A percentile compares a stretch with the other conserved stretches of the same genome.
These are phyloP conservation scores for Chaetomiaceae sp. DNA, from an alignment of 2,329 filamentous ascomycete genomes.

Conservation along the genomic window DNA sequence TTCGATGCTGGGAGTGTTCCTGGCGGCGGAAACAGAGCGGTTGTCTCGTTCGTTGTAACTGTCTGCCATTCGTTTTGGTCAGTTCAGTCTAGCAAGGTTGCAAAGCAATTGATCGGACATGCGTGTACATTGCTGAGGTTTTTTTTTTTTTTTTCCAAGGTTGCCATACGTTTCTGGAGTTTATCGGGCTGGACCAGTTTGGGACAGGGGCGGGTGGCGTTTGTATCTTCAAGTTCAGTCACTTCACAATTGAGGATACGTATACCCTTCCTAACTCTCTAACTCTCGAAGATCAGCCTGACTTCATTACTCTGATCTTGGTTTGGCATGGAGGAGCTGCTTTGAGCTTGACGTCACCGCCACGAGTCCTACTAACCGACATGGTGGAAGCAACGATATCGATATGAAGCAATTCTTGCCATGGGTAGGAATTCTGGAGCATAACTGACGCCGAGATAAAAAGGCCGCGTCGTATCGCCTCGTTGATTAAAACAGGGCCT, in stretches of 20 bases:
- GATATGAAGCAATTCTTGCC: too few species aligned
- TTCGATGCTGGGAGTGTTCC: background rate
- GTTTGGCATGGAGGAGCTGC: too few species aligned
- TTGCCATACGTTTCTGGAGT: background rate
- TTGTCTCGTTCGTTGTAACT: background rate
- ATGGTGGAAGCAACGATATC: too few species aligned
- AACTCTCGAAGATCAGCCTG: too few species aligned
- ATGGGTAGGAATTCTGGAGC: too few species aligned
- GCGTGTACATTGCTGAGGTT: constrained; percentile 1
- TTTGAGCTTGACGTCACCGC: too few species aligned
- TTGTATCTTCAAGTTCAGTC: background rate
- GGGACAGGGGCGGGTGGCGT: background rate
- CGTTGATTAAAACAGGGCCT: too few species aligned
- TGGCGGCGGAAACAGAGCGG: background rate
- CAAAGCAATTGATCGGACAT: background rate
- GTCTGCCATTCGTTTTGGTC: background rate
- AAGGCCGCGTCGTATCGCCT: too few species aligned
- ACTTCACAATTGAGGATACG: background rate
- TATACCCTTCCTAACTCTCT: too few species aligned
- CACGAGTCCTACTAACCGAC: too few species aligned
- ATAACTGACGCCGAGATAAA: too few species aligned
- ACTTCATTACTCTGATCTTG: too few species aligned
- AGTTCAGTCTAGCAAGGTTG: background rate
- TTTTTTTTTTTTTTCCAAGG: background rate
- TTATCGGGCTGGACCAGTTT: background rate